These are phyloP conservation scores for Candida chauliodis DNA, from an alignment of 805 yeast genomes.

Conservation along the genomic window DNA sequence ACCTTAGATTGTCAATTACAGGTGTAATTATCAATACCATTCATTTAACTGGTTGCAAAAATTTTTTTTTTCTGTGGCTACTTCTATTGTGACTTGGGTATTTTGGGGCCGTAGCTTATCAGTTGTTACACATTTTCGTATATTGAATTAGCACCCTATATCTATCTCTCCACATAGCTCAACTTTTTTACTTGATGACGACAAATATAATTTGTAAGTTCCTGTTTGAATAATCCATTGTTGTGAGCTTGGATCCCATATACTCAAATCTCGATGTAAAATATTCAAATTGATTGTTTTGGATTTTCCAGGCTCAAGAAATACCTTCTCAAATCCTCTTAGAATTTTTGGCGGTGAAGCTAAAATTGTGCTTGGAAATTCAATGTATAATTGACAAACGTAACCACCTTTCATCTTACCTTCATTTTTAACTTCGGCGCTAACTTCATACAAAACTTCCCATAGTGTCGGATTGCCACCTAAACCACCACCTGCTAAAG, in stretches of 20 bases:
- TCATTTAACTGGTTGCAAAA: too few relatives aligned
- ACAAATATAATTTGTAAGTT: conserved; percentile 47
- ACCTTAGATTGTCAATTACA: too few relatives aligned
- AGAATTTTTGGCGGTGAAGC: conserved; percentile 52
- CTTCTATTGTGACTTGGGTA: too few relatives aligned
- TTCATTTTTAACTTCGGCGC: conserved; percentile 44
- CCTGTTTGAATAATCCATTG: conserved; percentile 61
- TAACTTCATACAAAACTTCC: conserved; percentile 47
- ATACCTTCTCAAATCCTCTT: conserved; percentile 57
- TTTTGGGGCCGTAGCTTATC: conserved; percentile 2
- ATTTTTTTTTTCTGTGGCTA: too few relatives aligned
- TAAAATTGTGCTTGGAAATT: conserved; percentile 44
- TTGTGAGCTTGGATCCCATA: conserved; percentile 54
- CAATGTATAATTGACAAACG: conserved; percentile 53
- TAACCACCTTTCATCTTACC: conserved; percentile 46
- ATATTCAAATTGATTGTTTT: conserved; percentile 40
- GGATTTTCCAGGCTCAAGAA: conserved; percentile 38
- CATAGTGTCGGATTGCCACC: conserved; percentile 63
- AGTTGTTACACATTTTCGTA: not conserved
- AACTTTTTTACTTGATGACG: conserved; percentile 45
- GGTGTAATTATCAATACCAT: too few relatives aligned
- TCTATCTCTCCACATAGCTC: conserved; percentile 46
- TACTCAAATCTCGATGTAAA: conserved; percentile 49
- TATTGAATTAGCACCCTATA: conserved; percentile 27
- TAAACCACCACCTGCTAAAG: conserved; percentile 46